Evolutionary conservation across 371 early-diverging fungal species (phyloP), one percentile per base, ranked within the genome.

Genomic region (Saksenaea oblongispora): DNA sequence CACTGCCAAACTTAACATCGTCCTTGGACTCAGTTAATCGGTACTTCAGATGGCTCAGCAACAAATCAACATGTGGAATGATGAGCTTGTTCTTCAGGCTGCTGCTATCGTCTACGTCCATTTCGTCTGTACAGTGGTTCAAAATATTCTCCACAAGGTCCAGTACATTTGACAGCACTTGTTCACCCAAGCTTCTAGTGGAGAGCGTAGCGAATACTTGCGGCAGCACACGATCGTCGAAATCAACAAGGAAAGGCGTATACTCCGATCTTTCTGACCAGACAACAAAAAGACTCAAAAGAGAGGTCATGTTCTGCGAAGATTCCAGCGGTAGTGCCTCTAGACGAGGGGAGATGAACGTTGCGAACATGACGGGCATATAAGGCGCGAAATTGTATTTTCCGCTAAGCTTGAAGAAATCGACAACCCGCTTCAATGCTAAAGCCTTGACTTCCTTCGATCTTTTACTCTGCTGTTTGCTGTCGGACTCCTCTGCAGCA

Each of bases 241-340:
- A 86, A 18, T 83, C 83, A 34, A 82, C 78, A 10, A 97, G 79
- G 70, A 82, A 95, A 1, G 67, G 11, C 0, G 87, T 75, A 73
- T 93, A 93, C 3, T 78, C 68, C 15, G 67, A 66, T 42, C 86
- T 76, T 35, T 79, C 76, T 2, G 95, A 75, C 97, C 97, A 97
- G 3, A 87, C 73, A 3, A 73, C 71, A 54, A 98, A 85, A 42
- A 98, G 72, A 47, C 87, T 86, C 73, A 95, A 71, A 8, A 96
- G 71, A 0, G 92, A 84, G 1, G 93, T 90, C 1, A 94, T 83
- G 41, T 89, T 85, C 69, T 97, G 96, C 1, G 95, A 89, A 67
- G 91, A 92, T 65, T 98, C 98, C 8, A 72, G 68, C 17, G 84
- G 84, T 27, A 98, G 72, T 7, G 75, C 84, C 18, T 80, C 73